Percentiles rank a stretch among this genome's conserved stretches.
These are phyloP conservation scores for Aspergillus ochraceus DNA, from an alignment of 2,329 filamentous ascomycete genomes.

Conservation along the genomic window DNA sequence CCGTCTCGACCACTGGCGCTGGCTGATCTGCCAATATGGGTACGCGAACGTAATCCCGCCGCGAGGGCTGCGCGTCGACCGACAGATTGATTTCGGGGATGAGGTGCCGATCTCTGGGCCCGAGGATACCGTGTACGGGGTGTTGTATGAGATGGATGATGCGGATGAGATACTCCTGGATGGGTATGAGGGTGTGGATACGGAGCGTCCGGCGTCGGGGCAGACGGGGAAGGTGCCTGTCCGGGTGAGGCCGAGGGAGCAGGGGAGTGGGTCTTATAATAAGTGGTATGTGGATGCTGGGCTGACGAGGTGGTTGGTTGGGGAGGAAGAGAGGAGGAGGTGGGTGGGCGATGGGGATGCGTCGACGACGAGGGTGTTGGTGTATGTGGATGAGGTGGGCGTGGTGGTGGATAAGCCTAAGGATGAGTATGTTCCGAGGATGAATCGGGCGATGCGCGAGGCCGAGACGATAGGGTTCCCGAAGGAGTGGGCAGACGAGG, in stretches of 20 bases:
- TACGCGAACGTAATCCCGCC: conserved; percentile 44
- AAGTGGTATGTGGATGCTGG: conserved; percentile 37
- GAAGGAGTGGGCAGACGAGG: conserved; percentile 35
- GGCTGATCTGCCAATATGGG: conserved; percentile 43
- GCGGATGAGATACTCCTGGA: conserved; percentile 39
- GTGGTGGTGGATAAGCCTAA: conserved; percentile 33
- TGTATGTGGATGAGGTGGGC: conserved; percentile 45
- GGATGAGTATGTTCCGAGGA: conserved; percentile 41
- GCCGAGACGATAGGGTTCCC: conserved; percentile 36
- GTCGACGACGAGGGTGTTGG: conserved; percentile 29
- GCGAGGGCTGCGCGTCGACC: conserved; percentile 18
- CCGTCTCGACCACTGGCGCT: conserved; percentile 38
- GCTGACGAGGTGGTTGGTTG: conserved; percentile 32
- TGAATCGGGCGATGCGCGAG: conserved; percentile 46
- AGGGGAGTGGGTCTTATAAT: conserved; percentile 37
- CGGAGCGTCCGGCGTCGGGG: conserved; percentile 10
- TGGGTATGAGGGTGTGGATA: conserved; percentile 40
- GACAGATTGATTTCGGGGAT: conserved; percentile 19
- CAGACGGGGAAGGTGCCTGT: conserved; percentile 10
- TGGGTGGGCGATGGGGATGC: conserved; percentile 3
- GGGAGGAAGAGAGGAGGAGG: conserved; percentile 15
- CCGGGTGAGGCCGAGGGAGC: conserved; percentile 29
- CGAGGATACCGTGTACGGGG: conserved; percentile 36
- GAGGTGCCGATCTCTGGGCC: conserved; percentile 23
- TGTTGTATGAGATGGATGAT: conserved; percentile 42